Evolutionary conservation across 73 alveolate genomes (phyloP), one percentile per base, ranked within the genome.

Genomic region (Tetrahymena malaccensis): DNA sequence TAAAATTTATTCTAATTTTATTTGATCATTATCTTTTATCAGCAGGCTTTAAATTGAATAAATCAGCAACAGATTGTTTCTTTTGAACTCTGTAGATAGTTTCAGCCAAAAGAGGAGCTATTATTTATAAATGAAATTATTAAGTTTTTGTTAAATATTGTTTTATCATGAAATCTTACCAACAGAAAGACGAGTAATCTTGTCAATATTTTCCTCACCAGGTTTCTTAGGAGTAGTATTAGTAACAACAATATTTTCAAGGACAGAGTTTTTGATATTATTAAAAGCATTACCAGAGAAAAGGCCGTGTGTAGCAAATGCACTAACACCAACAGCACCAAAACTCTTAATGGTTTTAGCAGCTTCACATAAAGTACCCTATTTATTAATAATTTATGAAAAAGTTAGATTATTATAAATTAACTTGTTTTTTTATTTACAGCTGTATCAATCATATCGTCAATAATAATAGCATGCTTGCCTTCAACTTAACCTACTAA

Each of bases 291-390:
- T 96, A 16, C 99, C 99, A 25, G 97, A 94, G 96, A 98, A 98
- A 33, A 98, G 94, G 1, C 99, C 99, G 94, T 98, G 99, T 27
- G 99, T 98, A 40, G 99, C 99, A 94, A 98, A 98, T 17, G 99
- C 99, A 94, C 95, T 98, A 0, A 98, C 99, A 43, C 98, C 96
- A 34, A 94, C 94, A 19, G 99, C 99, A 34, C 99, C 99, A 43
- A 96, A 58, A 15, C 96, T 96, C 93, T 98, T 98, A 17, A 98
- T 93, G 11, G 95, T 98, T 84, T 96, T 93, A 0, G 99, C 99
- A 70, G 99, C 99, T 94, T 98, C 97, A 93, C 99, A 98, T 11
- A 98, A 95, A 22, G 99, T 98, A 55, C 99, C 99, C 96, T 95
- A 58, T 37, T n/a, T 22, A n/a, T 93, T 34, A 27, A 2, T n/a